A percentile compares a stretch with the other conserved stretches of the same genome.
These are phyloP conservation scores for Penicillium bialowiezense DNA, from an alignment of 495 filamentous ascomycete species.

Conservation along the genomic window DNA sequence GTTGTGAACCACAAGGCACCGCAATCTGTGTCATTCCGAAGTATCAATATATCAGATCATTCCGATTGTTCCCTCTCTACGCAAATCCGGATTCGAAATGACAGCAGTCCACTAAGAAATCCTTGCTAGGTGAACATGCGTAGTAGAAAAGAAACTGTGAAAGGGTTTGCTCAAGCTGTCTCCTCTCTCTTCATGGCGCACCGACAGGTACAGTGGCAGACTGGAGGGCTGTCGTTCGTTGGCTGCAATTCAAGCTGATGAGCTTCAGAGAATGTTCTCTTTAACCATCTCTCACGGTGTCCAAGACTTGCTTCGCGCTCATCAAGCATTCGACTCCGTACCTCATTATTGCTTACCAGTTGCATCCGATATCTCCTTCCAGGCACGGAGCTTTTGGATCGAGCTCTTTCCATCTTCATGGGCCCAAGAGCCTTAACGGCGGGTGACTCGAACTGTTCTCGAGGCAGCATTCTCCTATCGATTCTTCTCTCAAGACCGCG, in stretches of 20 bases:
- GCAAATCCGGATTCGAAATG: no score
- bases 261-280: constrained; percentile 22
- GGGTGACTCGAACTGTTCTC: constrained; percentile 5
- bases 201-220: constrained; percentile 15
- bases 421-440: constrained; percentile 4
- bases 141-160: no score
- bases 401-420: not conserved
- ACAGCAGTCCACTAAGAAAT: no score
- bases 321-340: constrained; percentile 30
- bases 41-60: no score
- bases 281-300: constrained; percentile 26
- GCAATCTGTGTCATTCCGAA: no score
- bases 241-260: constrained; percentile 14
- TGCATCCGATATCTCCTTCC: constrained; percentile 13
- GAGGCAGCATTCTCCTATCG: not conserved
- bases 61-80: no score
- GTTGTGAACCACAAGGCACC: no score
- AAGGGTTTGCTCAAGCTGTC: not conserved
- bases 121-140: no score
- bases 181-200: constrained; percentile 5
- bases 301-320: constrained; percentile 29
- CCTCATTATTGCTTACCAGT: constrained; percentile 24
- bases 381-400: not conserved
- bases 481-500: constrained; percentile 7
- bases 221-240: constrained; percentile 6